Base-by-base conservation (phyloP, 805 yeast species). In the Suhomyces emberorum region DNA sequence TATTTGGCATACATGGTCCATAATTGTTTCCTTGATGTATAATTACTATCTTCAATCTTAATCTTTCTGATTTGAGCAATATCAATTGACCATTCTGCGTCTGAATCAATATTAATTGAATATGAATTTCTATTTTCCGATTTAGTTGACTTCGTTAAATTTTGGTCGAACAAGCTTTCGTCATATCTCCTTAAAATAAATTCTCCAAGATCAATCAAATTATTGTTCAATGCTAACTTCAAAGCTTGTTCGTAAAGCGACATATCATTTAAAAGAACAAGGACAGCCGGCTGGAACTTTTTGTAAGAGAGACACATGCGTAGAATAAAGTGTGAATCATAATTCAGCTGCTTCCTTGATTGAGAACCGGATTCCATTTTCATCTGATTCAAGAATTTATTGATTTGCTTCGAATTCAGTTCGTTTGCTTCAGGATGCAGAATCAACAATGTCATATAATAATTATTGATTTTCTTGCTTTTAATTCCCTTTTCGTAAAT, bases 231-330 rank as follows among this genome's bases (percentile, higher is more conserved):
- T 0, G 96, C 91, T 37, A 93, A 56, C 32, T 70, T 70, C 23
- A 89, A 77, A 0, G 98, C 97, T 36, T 85, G 88, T 42, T 88
- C 95, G 52, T 72, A 85, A 30, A 84, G 69, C 3, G 72, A 76
- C 58, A 87, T 60, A 38, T 65, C 69, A 34, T 76, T 66, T 1
- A 93, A 76, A 48, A 83, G 79, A n/a, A 93, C 72, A 39, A 75
- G 72, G 7, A 88, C 78, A 1, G 95, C 88, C 1, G 89, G 74
- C 41, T 76, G 76, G 33, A 70, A 65, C 40, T 76, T 78, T 8
- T 74, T 57, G 51, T 74, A 72, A 38, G 72, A 74, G 33, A 84
- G 68, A 48, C 95, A 84, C 20, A 88, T 55, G 37, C 97, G 67
- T 21, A 93, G 57, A 3, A 89, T 74, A 47, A 84, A 86, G 46